Base-by-base conservation (phyloP, 2,329 filamentous ascomycete genomes). In the Pleomassaria siparia region DNA sequence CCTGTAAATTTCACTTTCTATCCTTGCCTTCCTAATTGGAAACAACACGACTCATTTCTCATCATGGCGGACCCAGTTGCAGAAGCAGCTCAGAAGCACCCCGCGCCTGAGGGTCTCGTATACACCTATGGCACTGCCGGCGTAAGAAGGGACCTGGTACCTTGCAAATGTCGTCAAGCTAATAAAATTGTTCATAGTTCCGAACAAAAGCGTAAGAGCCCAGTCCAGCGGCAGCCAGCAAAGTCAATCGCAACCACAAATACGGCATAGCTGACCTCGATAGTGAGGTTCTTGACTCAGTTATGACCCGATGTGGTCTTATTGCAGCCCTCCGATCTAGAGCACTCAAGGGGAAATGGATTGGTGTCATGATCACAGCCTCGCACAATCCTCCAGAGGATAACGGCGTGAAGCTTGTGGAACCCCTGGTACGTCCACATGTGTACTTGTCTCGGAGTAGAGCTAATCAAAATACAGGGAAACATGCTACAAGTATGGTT, bases 231-330 rank as follows among this genome's bases (percentile, higher is more conserved):
- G 44, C 49, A 40, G 52, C 50, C 58, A 56, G 61, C 55, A 60
- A 49, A 21, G 11, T 28, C 3, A 6, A 40, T 11, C 22, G 13
- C 3, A 40, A 16, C 36, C 37, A 28, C 15, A 9, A 40, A 28
- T 40, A 15, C 58, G 37, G 59, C 59, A 57, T 56, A 56, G 60
- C 75, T 69, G 65, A 70, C 56, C 26, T 49, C 50, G 45, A 53
- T 63, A 84, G 81, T 49, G 86, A 91, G 63, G 82, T 95, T 47
- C 87, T 97, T 63, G 89, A 95, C 68, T 94, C 90, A 28, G 90
- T 99, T 55, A 84, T 95, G 60, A 96, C 92, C 74, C 87, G 91
- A 39, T 91, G 96, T 56, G 94, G 92, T 43, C 82, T 99, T 51
- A 83, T 96, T 48, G 89, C 94, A 25, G 85, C 88, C 47, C 81